Evolutionary conservation across 768 basidiomycete genomes (phyloP), one percentile per base, ranked within the genome.

Genomic region (Podaxis pistillaris): DNA sequence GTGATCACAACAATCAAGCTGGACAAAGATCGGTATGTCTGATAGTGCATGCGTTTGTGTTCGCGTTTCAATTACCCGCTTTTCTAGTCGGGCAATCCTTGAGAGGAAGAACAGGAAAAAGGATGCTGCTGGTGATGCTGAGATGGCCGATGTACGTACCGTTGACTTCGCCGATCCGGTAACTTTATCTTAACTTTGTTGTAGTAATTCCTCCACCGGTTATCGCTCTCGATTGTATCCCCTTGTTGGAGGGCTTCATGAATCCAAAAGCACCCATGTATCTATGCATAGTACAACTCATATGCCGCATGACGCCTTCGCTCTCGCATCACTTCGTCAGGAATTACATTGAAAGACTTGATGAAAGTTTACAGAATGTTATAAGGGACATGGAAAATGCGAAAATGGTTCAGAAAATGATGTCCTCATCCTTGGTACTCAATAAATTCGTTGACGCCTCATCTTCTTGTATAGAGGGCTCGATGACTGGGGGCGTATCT

Each of bases 1-100:
- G 92, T 96, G 66, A 94, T 99, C 74, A 88, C 88, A 67, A 91
- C 81, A 71, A 86, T 97, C 78, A 97, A 98, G 82, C 81, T 94
- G 64, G 92, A 95, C 79, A 95, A 93, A 77, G 93, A 94, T 79
- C 82, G 90, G 90, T 89, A 46, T 58, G 81, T 73, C 24, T 9
- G 58, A 1, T 47, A 40, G 24, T 53, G 7, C 22, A 19, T 15
- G 47, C 47, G 44, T 46, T 22, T 40, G 50, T 36, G 56, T 40
- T 41, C 47, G 37, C 12, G 17, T 63, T 28, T 47, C 37, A 26
- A 58, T 40, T 12, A 64, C 26, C n/a, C 58, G 26, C 46, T 68
- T 40, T 60, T 55, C 30, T 47, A 92, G 91, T 74, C 87, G 91
- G 72, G 90, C 91, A 69, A 94, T 94, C 67, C 76, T 94, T 69